Evolutionary conservation across 2,329 filamentous ascomycete species (phyloP).

Genomic region (Clonostachys rhizophaga): DNA sequence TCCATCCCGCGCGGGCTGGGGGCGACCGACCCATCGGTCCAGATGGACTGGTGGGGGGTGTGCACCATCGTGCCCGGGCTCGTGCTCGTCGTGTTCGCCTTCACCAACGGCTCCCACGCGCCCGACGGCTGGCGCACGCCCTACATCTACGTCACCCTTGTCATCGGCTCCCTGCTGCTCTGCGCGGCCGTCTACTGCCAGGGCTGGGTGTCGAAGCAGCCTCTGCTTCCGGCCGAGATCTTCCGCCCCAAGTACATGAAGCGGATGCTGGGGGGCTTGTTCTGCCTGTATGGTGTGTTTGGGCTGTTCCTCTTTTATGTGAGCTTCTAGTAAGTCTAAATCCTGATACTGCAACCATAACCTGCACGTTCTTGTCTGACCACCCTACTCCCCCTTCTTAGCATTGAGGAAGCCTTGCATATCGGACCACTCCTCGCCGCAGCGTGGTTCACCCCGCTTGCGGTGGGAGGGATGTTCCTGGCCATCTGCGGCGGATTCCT

Average conservation of each 20-base stretch:
- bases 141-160: conserved; percentile 63
- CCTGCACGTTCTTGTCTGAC: neutral
- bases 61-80: conserved; percentile 59
- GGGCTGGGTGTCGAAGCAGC: conserved; percentile 62
- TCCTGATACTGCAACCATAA: neutral
- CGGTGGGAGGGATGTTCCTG: conserved; percentile 60
- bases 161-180: conserved; percentile 58
- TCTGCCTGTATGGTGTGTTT: conserved; percentile 64
- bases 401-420: conserved; percentile 41
- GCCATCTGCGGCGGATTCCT: conserved; percentile 58
- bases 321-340: conserved; percentile 56
- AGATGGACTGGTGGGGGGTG: conserved; percentile 68
- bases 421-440: conserved; percentile 58
- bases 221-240: conserved; percentile 64
- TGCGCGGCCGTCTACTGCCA: conserved; percentile 63
- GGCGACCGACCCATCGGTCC: conserved; percentile 12
- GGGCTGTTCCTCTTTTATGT: conserved; percentile 67
- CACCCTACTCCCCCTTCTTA: neutral
- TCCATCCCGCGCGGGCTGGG: conserved; percentile 29
- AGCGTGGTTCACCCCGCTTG: conserved; percentile 66
- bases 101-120: conserved; percentile 69
- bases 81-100: conserved; percentile 67
- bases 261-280: conserved; percentile 53
- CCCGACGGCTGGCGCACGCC: conserved; percentile 67
- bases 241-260: conserved; percentile 68